These are phyloP conservation scores for Betula pendula DNA, from an alignment of 306 rosid genomes.

Conservation along the genomic window DNA sequence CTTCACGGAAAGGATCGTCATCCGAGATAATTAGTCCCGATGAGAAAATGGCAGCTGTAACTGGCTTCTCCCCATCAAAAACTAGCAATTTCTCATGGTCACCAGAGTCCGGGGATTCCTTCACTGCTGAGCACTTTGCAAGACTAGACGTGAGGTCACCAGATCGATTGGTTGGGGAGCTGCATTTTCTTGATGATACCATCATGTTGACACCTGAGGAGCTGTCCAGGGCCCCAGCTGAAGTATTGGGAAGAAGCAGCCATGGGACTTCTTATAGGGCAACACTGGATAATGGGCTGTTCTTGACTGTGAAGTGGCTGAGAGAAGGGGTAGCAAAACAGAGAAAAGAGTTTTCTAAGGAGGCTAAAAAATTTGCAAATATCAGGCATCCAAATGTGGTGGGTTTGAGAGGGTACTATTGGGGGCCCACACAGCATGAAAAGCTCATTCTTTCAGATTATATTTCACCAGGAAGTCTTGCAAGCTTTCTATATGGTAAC, in stretches of 20 bases:
- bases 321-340: conserved; percentile 98
- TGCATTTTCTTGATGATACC: conserved; percentile 87
- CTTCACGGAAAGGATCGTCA: conserved; percentile 72
- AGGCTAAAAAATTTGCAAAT: conserved; percentile 91
- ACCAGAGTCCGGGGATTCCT: conserved; percentile 84
- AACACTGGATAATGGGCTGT: conserved; percentile 73
- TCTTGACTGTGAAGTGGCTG: conserved; percentile 96
- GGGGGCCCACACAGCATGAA: conserved; percentile 99
- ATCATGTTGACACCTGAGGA: conserved; percentile 83
- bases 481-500: conserved; percentile 90
- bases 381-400: conserved; percentile 96
- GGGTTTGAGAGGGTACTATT: conserved; percentile 90
- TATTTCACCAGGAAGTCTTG: conserved; percentile 92
- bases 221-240: conserved; percentile 95
- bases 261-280: conserved; percentile 98
- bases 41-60: conserved; percentile 58
- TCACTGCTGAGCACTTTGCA: conserved; percentile 64
- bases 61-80: conserved; percentile 86
- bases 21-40: conserved; percentile 68
- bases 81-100: conserved; percentile 88
- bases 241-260: conserved; percentile 95
- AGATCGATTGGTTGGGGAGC: conserved; percentile 84
- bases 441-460: conserved; percentile 95
- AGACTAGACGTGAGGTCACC: conserved; percentile 87
- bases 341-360: conserved; percentile 95